A percentile compares a stretch with the other conserved stretches of the same genome.
These are phyloP conservation scores for Solanum medicagineum DNA, from an alignment of 257 asterid species.

Conservation along the genomic window DNA sequence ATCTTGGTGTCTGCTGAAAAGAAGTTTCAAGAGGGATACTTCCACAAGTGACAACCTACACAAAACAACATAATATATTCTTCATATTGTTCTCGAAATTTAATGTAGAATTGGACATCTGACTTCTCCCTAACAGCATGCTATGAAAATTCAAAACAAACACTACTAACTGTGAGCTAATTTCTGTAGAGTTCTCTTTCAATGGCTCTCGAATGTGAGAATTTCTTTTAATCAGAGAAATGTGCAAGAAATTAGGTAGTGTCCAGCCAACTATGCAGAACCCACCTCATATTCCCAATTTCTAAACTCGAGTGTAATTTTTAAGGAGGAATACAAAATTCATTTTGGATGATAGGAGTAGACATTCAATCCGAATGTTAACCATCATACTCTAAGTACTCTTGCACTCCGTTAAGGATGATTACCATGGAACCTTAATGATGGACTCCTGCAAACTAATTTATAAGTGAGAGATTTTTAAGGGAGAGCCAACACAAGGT, in stretches of 20 bases:
- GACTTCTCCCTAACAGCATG: background rate
- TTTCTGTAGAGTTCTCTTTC: background rate
- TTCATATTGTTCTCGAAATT: background rate
- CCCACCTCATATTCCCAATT: background rate
- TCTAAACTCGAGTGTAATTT: background rate
- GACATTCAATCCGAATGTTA: background rate
- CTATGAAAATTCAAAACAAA: background rate
- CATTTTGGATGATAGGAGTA: background rate
- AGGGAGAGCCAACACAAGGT: background rate
- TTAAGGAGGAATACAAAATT: background rate
- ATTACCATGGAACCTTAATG: background rate
- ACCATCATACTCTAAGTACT: background rate
- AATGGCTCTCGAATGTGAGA: background rate
- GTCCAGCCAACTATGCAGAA: background rate
- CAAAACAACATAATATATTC: background rate
- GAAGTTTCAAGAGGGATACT: constrained; percentile 95
- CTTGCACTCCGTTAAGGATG: background rate
- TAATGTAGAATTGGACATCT: background rate
- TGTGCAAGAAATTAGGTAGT: background rate
- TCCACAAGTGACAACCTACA: constrained; percentile 95
- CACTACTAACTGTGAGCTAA: background rate
- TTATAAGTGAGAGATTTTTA: background rate
- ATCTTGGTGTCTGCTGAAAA: constrained; percentile 70
- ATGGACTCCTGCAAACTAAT: background rate
- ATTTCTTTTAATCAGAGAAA: background rate